phyloP scores from a whole-genome alignment of 75 land plant genomes.

The Picea glauca region DNA sequence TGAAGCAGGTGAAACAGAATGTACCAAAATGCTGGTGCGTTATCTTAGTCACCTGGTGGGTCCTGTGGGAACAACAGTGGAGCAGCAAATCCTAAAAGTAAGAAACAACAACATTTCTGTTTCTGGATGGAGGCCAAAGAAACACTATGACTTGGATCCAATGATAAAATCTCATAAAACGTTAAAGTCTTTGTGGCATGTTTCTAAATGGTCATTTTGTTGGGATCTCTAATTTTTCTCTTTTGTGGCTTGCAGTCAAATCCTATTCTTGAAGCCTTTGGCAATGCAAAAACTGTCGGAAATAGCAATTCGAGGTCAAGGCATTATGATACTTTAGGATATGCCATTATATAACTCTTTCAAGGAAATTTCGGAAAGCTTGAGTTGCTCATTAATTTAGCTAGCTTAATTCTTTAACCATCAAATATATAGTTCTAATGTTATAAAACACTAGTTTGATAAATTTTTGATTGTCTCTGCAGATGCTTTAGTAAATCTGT shows the following conservation, averaged over 20 bases:
- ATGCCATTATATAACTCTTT: not conserved
- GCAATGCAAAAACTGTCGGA: constrained; percentile 41
- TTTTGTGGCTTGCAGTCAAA: constrained; percentile 34
- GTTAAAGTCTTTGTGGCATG: not conserved
- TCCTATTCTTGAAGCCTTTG: constrained; percentile 50
- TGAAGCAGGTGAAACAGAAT: no score
- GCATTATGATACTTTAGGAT: not conserved
- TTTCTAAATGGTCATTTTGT: not conserved
- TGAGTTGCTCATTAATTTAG: not conserved
- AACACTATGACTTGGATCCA: not conserved
- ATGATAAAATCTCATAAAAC: not conserved
- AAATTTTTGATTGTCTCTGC: not conserved
- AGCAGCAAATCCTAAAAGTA: constrained; percentile 50
- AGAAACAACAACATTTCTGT: not conserved
- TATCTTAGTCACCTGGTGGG: no score
- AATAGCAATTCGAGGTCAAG: constrained; percentile 47
- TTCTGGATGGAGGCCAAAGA: not conserved
- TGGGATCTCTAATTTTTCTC: not conserved
- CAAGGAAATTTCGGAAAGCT: not conserved
- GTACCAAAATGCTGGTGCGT: no score
- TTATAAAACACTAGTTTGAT: not conserved
- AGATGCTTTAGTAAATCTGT: constrained; percentile 50
- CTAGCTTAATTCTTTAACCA: not conserved
- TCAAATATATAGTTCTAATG: not conserved
- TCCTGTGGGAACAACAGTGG: constrained; percentile 45